Evolutionary conservation across 2,329 filamentous ascomycete species (phyloP).

Genomic region (Sporothrix humicola): DNA sequence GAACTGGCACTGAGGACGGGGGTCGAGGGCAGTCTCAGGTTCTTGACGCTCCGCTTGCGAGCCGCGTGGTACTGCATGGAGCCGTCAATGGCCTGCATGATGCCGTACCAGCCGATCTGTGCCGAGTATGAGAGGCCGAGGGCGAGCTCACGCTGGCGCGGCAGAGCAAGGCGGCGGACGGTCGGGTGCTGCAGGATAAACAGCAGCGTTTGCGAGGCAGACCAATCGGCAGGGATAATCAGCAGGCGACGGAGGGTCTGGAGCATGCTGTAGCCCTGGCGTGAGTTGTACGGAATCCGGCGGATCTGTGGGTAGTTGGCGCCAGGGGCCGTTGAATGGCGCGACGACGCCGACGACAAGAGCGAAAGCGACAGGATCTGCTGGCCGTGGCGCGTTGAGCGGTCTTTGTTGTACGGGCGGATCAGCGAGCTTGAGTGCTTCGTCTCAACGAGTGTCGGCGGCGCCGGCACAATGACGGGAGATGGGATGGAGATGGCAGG

Average conservation of each 20-base stretch:
- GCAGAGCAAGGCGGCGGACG: constrained; percentile 24
- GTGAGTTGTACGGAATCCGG: constrained; percentile 28
- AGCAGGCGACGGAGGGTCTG: constrained; percentile 24
- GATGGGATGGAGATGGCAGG: neutral
- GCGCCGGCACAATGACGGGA: neutral
- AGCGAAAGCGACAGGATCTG: neutral
- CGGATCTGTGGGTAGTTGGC: neutral
- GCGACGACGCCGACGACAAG: neutral
- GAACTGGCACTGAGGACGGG: neutral
- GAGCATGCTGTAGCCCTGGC: constrained; percentile 20
- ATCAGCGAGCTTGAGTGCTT: neutral
- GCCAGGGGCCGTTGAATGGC: neutral
- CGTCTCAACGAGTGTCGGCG: neutral
- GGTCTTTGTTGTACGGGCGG: neutral
- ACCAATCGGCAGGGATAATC: constrained; percentile 15
- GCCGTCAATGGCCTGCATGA: constrained; percentile 22
- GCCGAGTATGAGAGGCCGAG: neutral
- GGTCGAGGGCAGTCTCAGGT: neutral
- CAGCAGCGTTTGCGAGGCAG: constrained; percentile 24
- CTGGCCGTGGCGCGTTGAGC: neutral
- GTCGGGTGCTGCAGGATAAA: constrained; percentile 32
- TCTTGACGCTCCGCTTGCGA: neutral
- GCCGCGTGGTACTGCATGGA: neutral
- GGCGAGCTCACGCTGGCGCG: neutral
- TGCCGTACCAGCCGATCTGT: constrained; percentile 29